Evolutionary conservation across 768 basidiomycete species (phyloP).

Genomic region (Mycena kentingensis): DNA sequence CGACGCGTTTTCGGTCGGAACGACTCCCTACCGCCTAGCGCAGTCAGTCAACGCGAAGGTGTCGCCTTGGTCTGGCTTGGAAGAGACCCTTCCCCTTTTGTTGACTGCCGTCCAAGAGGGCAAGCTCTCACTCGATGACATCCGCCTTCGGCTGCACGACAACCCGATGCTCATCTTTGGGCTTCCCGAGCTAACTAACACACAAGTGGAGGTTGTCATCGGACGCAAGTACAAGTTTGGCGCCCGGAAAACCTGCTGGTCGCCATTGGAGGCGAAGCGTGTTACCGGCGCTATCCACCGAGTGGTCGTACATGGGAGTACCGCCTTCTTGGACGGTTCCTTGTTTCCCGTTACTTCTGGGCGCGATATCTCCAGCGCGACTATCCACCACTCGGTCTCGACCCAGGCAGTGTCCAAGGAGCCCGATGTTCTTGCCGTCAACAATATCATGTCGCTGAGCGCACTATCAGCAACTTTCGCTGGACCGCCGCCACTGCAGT

Average conservation of each 20-base stretch:
- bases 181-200: constrained; percentile 81
- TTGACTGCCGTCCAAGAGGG: constrained; percentile 83
- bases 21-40: constrained; percentile 78
- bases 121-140: constrained; percentile 78
- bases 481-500: too few species aligned
- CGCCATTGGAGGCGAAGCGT: constrained; percentile 67
- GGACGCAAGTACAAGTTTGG: constrained; percentile 69
- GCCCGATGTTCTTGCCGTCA: constrained; percentile 24
- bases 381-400: constrained; percentile 43
- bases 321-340: constrained; percentile 84
- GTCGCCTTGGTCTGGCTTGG: constrained; percentile 76
- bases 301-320: constrained; percentile 88
- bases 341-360: constrained; percentile 62
- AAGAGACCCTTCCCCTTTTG: constrained; percentile 85
- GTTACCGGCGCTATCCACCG: constrained; percentile 83
- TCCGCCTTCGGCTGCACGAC: constrained; percentile 82
- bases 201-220: constrained; percentile 90
- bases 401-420: constrained; percentile 32
- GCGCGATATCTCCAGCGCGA: constrained; percentile 70
- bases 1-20: constrained; percentile 89
- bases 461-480: constrained; percentile 24
- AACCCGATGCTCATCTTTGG: constrained; percentile 93
- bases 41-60: constrained; percentile 58
- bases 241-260: constrained; percentile 65
- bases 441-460: constrained; percentile 31